Percentiles rank a stretch among this genome's conserved stretches.
Evolutionary conservation across 805 yeast species (phyloP).

Genomic region (Scheffersomyces ergatensis): DNA sequence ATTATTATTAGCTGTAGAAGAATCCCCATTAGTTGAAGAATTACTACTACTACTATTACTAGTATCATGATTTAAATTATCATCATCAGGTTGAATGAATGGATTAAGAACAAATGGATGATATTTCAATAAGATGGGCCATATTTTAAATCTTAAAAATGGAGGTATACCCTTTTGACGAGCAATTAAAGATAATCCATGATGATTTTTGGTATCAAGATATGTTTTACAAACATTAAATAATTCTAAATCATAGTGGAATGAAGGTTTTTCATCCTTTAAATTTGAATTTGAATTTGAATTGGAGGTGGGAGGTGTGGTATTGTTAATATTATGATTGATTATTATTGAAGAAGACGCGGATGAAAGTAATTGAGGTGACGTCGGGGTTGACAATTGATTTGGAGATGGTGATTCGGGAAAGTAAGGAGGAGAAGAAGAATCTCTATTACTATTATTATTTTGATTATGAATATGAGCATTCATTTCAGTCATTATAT

Average conservation of each 20-base stretch:
- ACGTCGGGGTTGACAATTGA: constrained; percentile 1
- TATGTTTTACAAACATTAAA: constrained; percentile 55
- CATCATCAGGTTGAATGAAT: constrained; percentile 58
- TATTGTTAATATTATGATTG: too few relatives aligned
- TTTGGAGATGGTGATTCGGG: constrained; percentile 1
- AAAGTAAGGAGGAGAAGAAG: neutral
- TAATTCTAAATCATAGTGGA: constrained; percentile 42
- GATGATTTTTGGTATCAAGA: constrained; percentile 59
- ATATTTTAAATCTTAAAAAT: constrained; percentile 66
- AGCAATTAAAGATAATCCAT: constrained; percentile 75
- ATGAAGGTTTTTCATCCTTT: constrained; percentile 15
- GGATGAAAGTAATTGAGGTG: constrained; percentile 1
- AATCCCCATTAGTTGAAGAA: neutral
- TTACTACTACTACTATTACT: neutral
- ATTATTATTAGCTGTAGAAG: neutral
- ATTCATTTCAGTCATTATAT: too few relatives aligned
- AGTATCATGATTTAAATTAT: constrained; percentile 12
- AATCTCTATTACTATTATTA: too few relatives aligned
- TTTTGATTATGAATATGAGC: too few relatives aligned
- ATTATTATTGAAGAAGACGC: neutral
- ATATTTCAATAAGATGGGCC: constrained; percentile 79
- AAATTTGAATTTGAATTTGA: neutral
- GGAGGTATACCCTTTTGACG: constrained; percentile 87
- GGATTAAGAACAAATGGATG: constrained; percentile 87
- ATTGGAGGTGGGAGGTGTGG: neutral